phyloP scores from a whole-genome alignment of 2,329 filamentous ascomycete genomes.

The Penicillium rolfsii region DNA sequence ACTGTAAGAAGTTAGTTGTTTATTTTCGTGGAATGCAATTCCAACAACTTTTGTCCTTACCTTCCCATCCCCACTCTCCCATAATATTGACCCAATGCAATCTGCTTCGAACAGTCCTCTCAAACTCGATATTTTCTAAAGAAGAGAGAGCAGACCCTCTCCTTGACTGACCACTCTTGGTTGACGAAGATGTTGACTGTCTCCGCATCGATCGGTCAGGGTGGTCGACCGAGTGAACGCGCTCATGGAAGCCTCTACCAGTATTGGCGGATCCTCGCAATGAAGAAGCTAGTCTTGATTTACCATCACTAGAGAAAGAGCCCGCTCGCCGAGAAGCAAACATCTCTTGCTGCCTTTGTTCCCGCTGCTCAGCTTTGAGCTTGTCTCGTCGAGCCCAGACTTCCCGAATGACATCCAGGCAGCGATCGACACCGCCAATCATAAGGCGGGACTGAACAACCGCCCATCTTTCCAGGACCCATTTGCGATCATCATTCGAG shows the following conservation, averaged over 20 bases:
- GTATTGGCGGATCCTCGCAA: conserved; percentile 25
- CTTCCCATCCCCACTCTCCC: conserved; percentile 74
- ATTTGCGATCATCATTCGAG: conserved; percentile 62
- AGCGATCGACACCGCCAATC: conserved; percentile 69
- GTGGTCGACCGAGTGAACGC: conserved; percentile 33
- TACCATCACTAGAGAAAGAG: conserved; percentile 11
- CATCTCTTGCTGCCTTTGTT: conserved; percentile 34
- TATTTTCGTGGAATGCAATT: neutral
- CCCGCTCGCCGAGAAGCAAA: neutral
- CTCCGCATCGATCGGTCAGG: conserved; percentile 26
- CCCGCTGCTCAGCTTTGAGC: conserved; percentile 50
- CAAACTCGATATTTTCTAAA: conserved; percentile 55
- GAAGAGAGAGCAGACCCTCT: conserved; percentile 38
- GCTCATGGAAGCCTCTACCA: conserved; percentile 15
- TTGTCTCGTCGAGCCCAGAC: conserved; percentile 68
- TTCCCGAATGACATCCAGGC: conserved; percentile 65
- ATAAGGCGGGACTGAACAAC: conserved; percentile 64
- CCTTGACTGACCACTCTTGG: conserved; percentile 23
- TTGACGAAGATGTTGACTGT: conserved; percentile 13
- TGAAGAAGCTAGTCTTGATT: conserved; percentile 29
- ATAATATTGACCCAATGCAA: conserved; percentile 73
- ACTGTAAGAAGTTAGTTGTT: conserved; percentile 10
- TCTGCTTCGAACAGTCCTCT: conserved; percentile 66
- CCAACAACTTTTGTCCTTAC: conserved; percentile 47
- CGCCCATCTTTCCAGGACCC: conserved; percentile 66